Evolutionary conservation across 2,329 filamentous ascomycete genomes (phyloP).

Genomic region (Huntiella abstrusa): DNA sequence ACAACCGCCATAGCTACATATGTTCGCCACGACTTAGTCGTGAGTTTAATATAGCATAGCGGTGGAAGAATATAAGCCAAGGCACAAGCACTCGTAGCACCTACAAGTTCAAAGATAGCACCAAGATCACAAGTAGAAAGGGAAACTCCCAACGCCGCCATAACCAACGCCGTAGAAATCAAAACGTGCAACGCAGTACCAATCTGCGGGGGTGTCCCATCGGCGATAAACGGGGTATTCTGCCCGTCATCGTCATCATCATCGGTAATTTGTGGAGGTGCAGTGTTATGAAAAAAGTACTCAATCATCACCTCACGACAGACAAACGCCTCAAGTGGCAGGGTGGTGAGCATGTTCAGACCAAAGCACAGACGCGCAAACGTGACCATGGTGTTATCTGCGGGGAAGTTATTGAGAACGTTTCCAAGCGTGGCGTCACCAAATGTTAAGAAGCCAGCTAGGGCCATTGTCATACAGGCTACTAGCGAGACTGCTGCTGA

Average conservation of each 20-base stretch:
- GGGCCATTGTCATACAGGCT: conserved; percentile 77
- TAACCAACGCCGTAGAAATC: conserved; percentile 68
- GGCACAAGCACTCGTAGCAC: conserved; percentile 82
- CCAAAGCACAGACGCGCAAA: conserved; percentile 89
- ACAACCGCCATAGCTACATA: conserved; percentile 55
- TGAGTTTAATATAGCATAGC: conserved; percentile 86
- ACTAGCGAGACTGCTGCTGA: conserved; percentile 77
- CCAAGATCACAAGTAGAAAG: conserved; percentile 85
- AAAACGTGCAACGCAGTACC: conserved; percentile 62
- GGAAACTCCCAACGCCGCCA: conserved; percentile 56
- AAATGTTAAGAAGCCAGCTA: conserved; percentile 82
- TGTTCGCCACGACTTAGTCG: conserved; percentile 55
- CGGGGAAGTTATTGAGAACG: conserved; percentile 92
- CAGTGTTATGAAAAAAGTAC: conserved; percentile 40
- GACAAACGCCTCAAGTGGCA: conserved; percentile 92
- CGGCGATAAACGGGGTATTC: conserved; percentile 9
- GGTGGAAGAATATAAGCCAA: conserved; percentile 91
- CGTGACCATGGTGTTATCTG: conserved; percentile 83
- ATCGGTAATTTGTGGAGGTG: background rate
- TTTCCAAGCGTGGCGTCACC: conserved; percentile 85
- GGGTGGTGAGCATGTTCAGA: conserved; percentile 93
- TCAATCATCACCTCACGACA: conserved; percentile 92
- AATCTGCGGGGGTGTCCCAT: conserved; percentile 9
- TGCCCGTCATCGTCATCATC: conserved; percentile 5
- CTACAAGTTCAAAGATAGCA: conserved; percentile 86